Conservation (phyloP, 1,139 yeast genomes). For the Saccharomyces hybrid region DNA sequence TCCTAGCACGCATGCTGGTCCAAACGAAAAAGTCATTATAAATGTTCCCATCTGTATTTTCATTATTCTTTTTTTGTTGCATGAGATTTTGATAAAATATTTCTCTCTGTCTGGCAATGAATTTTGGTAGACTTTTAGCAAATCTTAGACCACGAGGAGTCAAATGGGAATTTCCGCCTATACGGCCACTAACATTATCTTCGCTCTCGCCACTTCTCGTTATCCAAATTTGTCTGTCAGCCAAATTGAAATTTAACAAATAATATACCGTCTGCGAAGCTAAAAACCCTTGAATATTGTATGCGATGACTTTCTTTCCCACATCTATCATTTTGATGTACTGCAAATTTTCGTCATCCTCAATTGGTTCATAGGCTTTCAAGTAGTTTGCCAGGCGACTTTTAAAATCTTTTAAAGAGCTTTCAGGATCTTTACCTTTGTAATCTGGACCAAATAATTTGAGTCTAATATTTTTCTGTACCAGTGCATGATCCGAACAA, state of each 20-base stretch:
- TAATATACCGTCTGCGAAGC: slow-evolving; percentile 92
- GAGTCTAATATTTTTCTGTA: slow-evolving; percentile 73
- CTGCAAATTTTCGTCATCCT: slow-evolving; percentile 69
- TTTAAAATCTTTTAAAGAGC: slow-evolving; percentile 73
- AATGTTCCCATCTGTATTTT: slow-evolving; percentile 21
- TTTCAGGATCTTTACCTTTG: slow-evolving; percentile 71
- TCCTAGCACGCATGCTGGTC: slow-evolving; percentile 79
- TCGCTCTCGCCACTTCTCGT: slow-evolving; percentile 90
- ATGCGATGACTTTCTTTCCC: slow-evolving; percentile 87
- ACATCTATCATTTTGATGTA: slow-evolving; percentile 94
- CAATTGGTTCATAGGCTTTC: slow-evolving; percentile 83
- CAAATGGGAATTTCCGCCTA: slow-evolving; percentile 86
- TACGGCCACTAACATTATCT: slow-evolving; percentile 74
- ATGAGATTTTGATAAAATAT: slow-evolving; percentile 49
- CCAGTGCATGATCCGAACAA: slow-evolving; percentile 69
- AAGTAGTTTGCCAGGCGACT: slow-evolving; percentile 79
- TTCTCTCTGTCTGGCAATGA: slow-evolving; percentile 63
- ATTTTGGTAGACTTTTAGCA: slow-evolving; percentile 60
- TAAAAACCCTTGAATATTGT: slow-evolving; percentile 82
- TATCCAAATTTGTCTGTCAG: slow-evolving; percentile 91
- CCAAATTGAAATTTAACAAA: slow-evolving; percentile 77
- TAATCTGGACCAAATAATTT: slow-evolving; percentile 94
- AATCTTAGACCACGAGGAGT: slow-evolving; percentile 75
- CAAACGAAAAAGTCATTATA: slow-evolving; percentile 73
- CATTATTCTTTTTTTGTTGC: slow-evolving; percentile 10